Percentiles rank a stretch among this genome's conserved stretches.
Conservation (phyloP, 1,284 basidiomycete species). For the Trichosporon sp. region DNA sequence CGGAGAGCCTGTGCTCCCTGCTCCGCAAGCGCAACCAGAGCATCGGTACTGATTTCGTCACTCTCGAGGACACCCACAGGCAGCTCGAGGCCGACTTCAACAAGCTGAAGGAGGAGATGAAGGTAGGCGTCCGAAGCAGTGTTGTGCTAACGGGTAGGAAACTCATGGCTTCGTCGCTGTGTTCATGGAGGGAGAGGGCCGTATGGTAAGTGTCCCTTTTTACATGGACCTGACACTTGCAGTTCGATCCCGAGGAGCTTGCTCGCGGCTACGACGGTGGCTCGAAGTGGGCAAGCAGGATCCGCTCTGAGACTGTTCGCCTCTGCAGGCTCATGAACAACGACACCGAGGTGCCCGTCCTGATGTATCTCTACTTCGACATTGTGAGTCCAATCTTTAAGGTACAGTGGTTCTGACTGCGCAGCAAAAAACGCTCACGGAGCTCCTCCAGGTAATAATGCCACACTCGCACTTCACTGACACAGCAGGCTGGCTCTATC, state of each 20-base stretch:
- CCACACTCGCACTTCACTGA: background rate
- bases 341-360: constrained; percentile 17
- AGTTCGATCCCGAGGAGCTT: constrained; percentile 36
- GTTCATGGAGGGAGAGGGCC: constrained; percentile 37
- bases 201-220: constrained; percentile 33
- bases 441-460: constrained; percentile 14
- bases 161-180: constrained; percentile 30
- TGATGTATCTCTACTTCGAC: constrained; percentile 36
- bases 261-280: constrained; percentile 28
- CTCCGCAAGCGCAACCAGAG: constrained; percentile 14
- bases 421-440: constrained; percentile 14
- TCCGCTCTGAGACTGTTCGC: constrained; percentile 20
- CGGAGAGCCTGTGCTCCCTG: background rate
- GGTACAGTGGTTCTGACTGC: background rate
- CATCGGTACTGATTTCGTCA: background rate
- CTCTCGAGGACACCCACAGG: constrained; percentile 40
- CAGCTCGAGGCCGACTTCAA: constrained; percentile 53
- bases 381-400: constrained; percentile 31
- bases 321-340: constrained; percentile 15
- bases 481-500: constrained; percentile 12
- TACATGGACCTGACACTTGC: background rate
- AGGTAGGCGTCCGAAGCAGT: constrained; percentile 33
- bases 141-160: background rate
- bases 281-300: background rate
- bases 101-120: constrained; percentile 50